Evolutionary conservation across 2,329 filamentous ascomycete genomes (phyloP).

Genomic region (Penicillium glabrum): DNA sequence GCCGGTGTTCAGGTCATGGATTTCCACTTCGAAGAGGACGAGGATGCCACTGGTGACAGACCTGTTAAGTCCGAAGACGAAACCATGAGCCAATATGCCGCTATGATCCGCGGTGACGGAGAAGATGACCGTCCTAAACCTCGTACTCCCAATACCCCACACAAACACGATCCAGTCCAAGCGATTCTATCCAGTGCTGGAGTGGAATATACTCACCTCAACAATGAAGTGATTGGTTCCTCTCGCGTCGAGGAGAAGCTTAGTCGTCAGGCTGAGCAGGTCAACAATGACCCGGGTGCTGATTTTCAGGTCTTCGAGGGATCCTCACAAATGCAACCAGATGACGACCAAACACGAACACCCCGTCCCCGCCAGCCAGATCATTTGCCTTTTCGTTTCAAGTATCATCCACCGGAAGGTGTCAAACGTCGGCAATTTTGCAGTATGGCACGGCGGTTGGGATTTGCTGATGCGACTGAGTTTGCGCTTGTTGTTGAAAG

Average conservation of each 20-base stretch:
- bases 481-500: constrained; percentile 89
- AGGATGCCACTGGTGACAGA: constrained; percentile 49
- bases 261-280: constrained; percentile 68
- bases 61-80: constrained; percentile 59
- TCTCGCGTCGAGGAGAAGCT: constrained; percentile 89
- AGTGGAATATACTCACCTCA: constrained; percentile 94
- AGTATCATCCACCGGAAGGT: constrained; percentile 71
- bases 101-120: constrained; percentile 53
- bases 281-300: constrained; percentile 29
- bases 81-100: constrained; percentile 71
- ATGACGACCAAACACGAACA: neutral
- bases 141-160: constrained; percentile 34
- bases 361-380: constrained; percentile 19
- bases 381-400: constrained; percentile 52
- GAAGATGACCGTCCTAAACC: constrained; percentile 11
- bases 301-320: constrained; percentile 37
- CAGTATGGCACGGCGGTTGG: constrained; percentile 79
- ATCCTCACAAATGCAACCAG: constrained; percentile 8
- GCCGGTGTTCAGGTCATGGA: constrained; percentile 79
- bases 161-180: constrained; percentile 71
- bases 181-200: constrained; percentile 86
- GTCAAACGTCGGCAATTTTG: constrained; percentile 84
- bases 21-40: constrained; percentile 66
- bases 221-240: constrained; percentile 89
- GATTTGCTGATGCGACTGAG: constrained; percentile 72